phyloP scores from a whole-genome alignment of 2,329 filamentous ascomycete genomes.

The Zymoseptoria tritici region DNA sequence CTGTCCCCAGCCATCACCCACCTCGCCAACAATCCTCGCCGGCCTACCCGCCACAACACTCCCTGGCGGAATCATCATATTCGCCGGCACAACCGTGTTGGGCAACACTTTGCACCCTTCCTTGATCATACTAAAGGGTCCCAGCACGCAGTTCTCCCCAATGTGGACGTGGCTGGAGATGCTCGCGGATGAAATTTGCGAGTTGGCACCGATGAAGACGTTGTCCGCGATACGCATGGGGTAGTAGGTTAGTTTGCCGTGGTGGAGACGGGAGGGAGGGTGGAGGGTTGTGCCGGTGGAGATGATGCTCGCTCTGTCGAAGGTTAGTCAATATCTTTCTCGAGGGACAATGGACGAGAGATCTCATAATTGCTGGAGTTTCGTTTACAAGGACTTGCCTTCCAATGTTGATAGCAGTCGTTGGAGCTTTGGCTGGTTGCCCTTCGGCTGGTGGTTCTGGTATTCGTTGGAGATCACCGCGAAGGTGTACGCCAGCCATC shows the following conservation, averaged over 20 bases:
- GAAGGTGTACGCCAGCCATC: constrained; percentile 87
- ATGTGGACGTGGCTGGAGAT: constrained; percentile 84
- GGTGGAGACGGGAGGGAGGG: constrained; percentile 74
- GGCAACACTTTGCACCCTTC: constrained; percentile 87
- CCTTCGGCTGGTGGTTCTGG: constrained; percentile 24
- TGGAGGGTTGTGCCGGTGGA: constrained; percentile 69
- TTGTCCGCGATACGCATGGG: constrained; percentile 91
- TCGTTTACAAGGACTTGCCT: constrained; percentile 12
- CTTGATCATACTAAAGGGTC: constrained; percentile 85
- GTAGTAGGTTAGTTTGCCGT: constrained; percentile 69
- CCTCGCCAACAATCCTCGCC: constrained; percentile 71
- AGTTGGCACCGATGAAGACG: constrained; percentile 66
- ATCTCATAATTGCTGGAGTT: background rate
- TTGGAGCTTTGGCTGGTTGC: constrained; percentile 17
- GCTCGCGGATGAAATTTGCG: constrained; percentile 73
- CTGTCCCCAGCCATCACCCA: constrained; percentile 58
- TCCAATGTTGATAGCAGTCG: constrained; percentile 71
- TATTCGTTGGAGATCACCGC: constrained; percentile 67
- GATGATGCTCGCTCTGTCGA: constrained; percentile 74
- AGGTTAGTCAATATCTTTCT: background rate
- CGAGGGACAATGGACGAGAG: background rate
- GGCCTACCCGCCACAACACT: constrained; percentile 82
- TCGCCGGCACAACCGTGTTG: constrained; percentile 71
- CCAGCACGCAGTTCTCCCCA: constrained; percentile 66
- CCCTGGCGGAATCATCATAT: constrained; percentile 89